phyloP scores from a whole-genome alignment of 208 protist species.

The Trypanosoma boissoni region DNA sequence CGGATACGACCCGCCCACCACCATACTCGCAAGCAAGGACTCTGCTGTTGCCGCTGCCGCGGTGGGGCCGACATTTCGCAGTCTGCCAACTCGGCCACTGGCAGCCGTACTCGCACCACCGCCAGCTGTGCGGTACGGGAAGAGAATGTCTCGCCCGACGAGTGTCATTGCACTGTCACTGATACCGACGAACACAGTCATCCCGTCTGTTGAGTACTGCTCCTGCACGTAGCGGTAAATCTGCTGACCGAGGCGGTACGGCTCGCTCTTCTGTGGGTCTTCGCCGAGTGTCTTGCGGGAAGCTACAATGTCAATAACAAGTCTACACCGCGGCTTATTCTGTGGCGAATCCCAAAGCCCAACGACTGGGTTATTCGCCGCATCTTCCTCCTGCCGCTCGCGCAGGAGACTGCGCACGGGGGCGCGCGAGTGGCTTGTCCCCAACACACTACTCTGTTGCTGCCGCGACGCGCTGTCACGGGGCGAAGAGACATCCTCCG shows the following conservation, averaged over 20 bases:
- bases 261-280: constrained; percentile 38
- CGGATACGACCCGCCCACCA: neutral
- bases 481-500: too few relatives aligned
- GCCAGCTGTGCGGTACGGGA: constrained; percentile 38
- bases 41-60: neutral
- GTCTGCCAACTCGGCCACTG: neutral
- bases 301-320: constrained; percentile 71
- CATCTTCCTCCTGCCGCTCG: constrained; percentile 20
- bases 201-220: constrained; percentile 7
- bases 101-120: neutral
- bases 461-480: too few relatives aligned
- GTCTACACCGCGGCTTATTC: constrained; percentile 17
- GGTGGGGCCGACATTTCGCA: neutral
- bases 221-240: constrained; percentile 35
- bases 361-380: constrained; percentile 1
- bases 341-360: constrained; percentile 18
- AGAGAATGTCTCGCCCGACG: constrained; percentile 64
- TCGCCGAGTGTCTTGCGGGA: constrained; percentile 69
- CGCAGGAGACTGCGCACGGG: neutral
- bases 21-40: neutral
- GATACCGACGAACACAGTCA: constrained; percentile 38
- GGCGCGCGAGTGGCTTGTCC: neutral
- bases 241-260: constrained; percentile 54
- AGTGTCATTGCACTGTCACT: constrained; percentile 57
- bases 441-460: neutral